Evolutionary conservation across 805 yeast genomes (phyloP).

Genomic region (Starmerella khaoyaiensis): DNA sequence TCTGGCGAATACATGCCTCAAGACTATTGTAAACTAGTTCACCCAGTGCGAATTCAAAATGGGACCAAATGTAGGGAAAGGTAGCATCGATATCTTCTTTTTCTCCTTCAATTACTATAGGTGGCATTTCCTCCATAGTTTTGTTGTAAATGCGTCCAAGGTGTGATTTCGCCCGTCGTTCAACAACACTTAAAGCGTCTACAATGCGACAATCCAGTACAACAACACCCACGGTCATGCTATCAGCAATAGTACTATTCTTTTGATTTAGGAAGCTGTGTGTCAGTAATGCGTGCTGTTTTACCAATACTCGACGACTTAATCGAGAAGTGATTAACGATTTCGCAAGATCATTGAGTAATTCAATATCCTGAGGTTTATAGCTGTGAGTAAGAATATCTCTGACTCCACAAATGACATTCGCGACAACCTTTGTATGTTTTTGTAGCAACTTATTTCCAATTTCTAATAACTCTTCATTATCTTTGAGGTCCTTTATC

Average conservation of each 20-base stretch:
- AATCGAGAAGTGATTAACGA: constrained; percentile 73
- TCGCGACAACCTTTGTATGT: constrained; percentile 72
- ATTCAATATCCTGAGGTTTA: constrained; percentile 45
- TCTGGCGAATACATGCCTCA: constrained; percentile 59
- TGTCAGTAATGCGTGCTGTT: constrained; percentile 76
- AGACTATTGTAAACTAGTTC: constrained; percentile 76
- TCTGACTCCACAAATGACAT: constrained; percentile 82
- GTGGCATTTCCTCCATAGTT: constrained; percentile 44
- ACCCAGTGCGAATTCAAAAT: constrained; percentile 72
- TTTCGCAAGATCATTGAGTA: constrained; percentile 63
- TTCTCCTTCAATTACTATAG: constrained; percentile 56
- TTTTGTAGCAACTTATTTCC: constrained; percentile 52
- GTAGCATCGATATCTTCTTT: constrained; percentile 34
- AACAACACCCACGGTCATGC: constrained; percentile 49
- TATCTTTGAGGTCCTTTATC: constrained; percentile 60
- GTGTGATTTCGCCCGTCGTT: constrained; percentile 26
- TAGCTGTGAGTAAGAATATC: constrained; percentile 38
- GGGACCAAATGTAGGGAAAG: constrained; percentile 77
- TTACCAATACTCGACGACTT: constrained; percentile 78
- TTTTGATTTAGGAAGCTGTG: constrained; percentile 36
- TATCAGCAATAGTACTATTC: constrained; percentile 8
- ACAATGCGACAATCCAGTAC: constrained; percentile 60
- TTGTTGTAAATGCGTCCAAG: constrained; percentile 25
- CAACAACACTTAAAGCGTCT: constrained; percentile 26
- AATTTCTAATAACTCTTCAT: constrained; percentile 54